Conservation (phyloP, 2,329 filamentous ascomycete species). For the Aspergillus costaricaensis region DNA sequence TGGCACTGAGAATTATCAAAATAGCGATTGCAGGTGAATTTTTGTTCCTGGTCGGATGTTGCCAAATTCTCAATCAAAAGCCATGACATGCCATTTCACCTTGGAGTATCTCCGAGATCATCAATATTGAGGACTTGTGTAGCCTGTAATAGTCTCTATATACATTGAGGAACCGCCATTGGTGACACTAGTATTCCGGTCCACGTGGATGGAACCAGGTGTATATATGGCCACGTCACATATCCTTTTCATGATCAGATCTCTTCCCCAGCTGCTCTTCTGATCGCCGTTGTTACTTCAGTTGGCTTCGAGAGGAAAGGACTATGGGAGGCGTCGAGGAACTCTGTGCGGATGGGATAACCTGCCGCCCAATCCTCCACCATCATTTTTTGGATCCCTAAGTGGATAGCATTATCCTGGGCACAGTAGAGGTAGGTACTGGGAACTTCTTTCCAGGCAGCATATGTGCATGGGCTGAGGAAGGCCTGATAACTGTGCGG, state of each 20-base stretch:
- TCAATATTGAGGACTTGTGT: too few relatives aligned
- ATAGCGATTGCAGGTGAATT: too few relatives aligned
- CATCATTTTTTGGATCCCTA: conserved; percentile 4
- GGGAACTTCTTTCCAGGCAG: conserved; percentile 9
- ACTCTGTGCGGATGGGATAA: conserved; percentile 1
- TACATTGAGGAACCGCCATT: too few relatives aligned
- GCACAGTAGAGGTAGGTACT: conserved; percentile 12
- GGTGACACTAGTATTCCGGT: too few relatives aligned
- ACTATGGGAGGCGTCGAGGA: conserved; percentile 8
- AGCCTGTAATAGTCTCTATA: too few relatives aligned
- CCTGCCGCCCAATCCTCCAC: conserved; percentile 8
- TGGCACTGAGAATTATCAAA: too few relatives aligned
- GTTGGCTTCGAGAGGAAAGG: conserved; percentile 1
- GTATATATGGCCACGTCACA: background rate
- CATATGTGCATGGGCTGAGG: background rate
- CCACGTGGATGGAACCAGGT: too few relatives aligned
- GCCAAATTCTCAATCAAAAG: too few relatives aligned
- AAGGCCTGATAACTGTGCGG: conserved; percentile 8
- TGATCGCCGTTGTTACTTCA: background rate
- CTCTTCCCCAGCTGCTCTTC: conserved; percentile 3
- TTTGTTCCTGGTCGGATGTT: too few relatives aligned
- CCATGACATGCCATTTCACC: too few relatives aligned
- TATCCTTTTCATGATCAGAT: background rate
- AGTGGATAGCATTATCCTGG: conserved; percentile 1
- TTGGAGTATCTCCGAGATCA: too few relatives aligned